Conservation (phyloP, 1,284 basidiomycete species). For the Heterobasidion parviporum region DNA sequence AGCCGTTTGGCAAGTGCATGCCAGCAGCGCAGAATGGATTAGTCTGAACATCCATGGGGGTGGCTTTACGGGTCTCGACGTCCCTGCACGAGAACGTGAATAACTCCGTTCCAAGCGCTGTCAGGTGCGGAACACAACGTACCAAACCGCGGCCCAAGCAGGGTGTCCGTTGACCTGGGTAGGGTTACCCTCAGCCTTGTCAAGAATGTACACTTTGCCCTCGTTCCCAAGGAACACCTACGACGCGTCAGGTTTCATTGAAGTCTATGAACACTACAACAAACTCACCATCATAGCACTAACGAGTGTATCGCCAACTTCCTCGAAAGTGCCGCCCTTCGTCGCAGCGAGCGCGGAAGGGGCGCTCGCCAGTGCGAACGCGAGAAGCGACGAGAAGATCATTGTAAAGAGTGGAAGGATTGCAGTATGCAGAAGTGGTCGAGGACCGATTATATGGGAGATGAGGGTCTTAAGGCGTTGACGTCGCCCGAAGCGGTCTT, state of each 20-base stretch:
- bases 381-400: conserved; percentile 17
- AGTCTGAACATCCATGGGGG: conserved; percentile 63
- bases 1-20: conserved; percentile 38
- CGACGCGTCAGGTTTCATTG: background rate
- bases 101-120: background rate
- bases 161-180: conserved; percentile 36
- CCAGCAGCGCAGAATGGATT: conserved; percentile 83
- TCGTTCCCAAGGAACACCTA: conserved; percentile 37
- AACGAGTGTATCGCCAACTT: conserved; percentile 45
- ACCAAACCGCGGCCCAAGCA: conserved; percentile 31
- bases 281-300: conserved; percentile 56
- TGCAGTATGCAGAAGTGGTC: background rate
- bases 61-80: conserved; percentile 19
- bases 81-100: background rate
- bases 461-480: background rate
- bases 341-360: conserved; percentile 21
- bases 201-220: conserved; percentile 36
- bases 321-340: conserved; percentile 32
- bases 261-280: background rate
- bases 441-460: background rate
- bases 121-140: background rate
- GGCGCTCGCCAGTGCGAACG: conserved; percentile 27
- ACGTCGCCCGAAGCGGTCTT: background rate
- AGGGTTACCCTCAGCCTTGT: conserved; percentile 47
- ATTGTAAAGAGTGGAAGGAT: conserved; percentile 3